Base-by-base conservation (phyloP, 2,329 filamentous ascomycete genomes). In the Trichoderma endophyticum region DNA sequence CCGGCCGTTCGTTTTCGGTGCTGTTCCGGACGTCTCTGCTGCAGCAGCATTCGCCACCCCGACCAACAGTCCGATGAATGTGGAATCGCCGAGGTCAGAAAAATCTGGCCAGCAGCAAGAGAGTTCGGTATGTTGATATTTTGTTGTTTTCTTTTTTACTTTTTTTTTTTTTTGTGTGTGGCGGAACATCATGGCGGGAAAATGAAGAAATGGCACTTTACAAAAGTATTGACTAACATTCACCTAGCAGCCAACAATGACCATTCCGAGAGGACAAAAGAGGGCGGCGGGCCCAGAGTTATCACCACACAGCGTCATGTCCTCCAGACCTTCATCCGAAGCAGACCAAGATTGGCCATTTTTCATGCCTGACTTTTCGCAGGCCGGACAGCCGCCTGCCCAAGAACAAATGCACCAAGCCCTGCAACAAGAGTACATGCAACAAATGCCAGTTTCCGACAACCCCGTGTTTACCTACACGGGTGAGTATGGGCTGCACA, bases 21-120 rank as follows among this genome's bases (percentile, higher is more conserved):
- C 87, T 75, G 86, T 86, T 9, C 86, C 87, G 2, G 89, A 85
- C 75, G 91, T 88, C 73, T 88, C 89, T 6, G 85, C 83, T 71
- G 85, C 83, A 69, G 82, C 80, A 9, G 62, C 76, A 6, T 85
- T 83, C 71, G 85, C 83, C 71, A 82, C 80, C 12, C 66, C 76
- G 15, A 76, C 74, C 39, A 74, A 71, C 12, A 73, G 72, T 15
- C 77, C 74, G 43, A 67, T 73, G 11, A 77, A 82, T 70, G 83
- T 75, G 4, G 76, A 77, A 15, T 82, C 32, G 81, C 82, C 73
- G 82, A 83, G 73, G 78, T 80, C 2, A 78, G 81, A 64, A 79
- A 75, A 66, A 75, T 78, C 4, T 75, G 73, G 74, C 39, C 74
- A 84, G 67, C 81, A 78, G 73, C 86, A 85, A 75, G 80, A 79